Evolutionary conservation across 2,329 filamentous ascomycete species (phyloP), one percentile per base, ranked within the genome.

Genomic region (Aspergillus glaucus): DNA sequence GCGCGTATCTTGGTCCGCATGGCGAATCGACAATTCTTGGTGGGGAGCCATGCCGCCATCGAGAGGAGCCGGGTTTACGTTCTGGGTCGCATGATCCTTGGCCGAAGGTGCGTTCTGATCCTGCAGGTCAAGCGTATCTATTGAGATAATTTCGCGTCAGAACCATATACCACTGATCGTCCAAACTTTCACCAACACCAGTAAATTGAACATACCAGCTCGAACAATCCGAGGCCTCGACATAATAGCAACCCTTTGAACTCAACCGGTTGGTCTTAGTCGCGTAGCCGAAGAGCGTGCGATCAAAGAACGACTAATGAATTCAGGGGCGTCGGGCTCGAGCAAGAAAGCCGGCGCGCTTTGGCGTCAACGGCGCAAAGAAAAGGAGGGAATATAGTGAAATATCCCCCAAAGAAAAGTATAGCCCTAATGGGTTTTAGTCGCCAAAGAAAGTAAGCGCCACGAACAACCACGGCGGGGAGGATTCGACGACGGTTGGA

Each of bases 51-150:
- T 70, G 52, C 79, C 73, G 55, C 72, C 69, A 53, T 71, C 80
- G 60, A 77, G 71, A 50, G 74, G 77, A 50, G 72, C 68, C 55
- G 76, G 71, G 56, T 75, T 73, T 50, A 70, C 66, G 48, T 74
- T 75, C 62, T 81, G 79, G 57, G 76, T 76, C 14, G 79, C 75
- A 69, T 95, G 90, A 66, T 91, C 86, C 74, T 95, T 80, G 36
- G 92, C 88, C 42, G 91, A 93, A 30, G 90, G 89, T 50, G 86
- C 78, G 63, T 85, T 76, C 64, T 84, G 87, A 71, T 89, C 82
- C 79, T 97, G 93, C 46, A 97, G 83, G 74, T 97, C 93, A 72
- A 96, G 87, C 54, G 92, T 94, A 75, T 97, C 92, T 95, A 71
- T 51, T 46, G 46, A 19, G 17, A 40, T 21, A 36, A 36, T n/a